These are phyloP conservation scores for Colletotrichum incanum DNA, from an alignment of 2,329 filamentous ascomycete genomes.

Conservation along the genomic window DNA sequence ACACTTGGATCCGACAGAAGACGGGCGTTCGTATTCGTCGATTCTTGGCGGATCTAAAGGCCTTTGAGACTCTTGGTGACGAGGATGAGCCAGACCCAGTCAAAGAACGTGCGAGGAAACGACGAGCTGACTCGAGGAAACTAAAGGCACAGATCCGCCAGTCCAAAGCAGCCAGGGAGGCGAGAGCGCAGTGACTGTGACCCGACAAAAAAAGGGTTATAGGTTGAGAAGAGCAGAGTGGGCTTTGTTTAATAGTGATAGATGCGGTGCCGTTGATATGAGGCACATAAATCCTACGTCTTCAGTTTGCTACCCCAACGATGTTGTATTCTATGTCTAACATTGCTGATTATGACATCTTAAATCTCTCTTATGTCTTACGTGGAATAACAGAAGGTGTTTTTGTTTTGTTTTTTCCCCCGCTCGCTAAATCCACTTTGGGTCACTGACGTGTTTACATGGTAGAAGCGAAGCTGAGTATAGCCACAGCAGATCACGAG, in stretches of 20 bases:
- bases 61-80: constrained; percentile 63
- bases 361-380: too few relatives aligned
- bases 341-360: neutral
- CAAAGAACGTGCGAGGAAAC: constrained; percentile 48
- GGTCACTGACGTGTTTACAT: neutral
- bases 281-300: constrained; percentile 2
- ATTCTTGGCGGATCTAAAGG: constrained; percentile 69
- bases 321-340: too few relatives aligned
- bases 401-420: too few relatives aligned
- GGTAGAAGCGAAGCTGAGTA: neutral
- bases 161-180: constrained; percentile 44
- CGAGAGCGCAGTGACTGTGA: constrained; percentile 13
- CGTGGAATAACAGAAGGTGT: too few relatives aligned
- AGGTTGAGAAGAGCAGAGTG: neutral
- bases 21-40: constrained; percentile 69
- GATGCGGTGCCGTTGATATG: neutral
- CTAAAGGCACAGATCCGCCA: constrained; percentile 55
- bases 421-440: neutral
- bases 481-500: neutral
- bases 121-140: constrained; percentile 53
- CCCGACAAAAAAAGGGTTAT: neutral
- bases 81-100: constrained; percentile 48
- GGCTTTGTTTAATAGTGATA: neutral
- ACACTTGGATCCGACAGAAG: constrained; percentile 65
- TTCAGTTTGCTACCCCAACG: neutral